Conservation (phyloP, 2,329 filamentous ascomycete species). For the Periconia sp. region DNA sequence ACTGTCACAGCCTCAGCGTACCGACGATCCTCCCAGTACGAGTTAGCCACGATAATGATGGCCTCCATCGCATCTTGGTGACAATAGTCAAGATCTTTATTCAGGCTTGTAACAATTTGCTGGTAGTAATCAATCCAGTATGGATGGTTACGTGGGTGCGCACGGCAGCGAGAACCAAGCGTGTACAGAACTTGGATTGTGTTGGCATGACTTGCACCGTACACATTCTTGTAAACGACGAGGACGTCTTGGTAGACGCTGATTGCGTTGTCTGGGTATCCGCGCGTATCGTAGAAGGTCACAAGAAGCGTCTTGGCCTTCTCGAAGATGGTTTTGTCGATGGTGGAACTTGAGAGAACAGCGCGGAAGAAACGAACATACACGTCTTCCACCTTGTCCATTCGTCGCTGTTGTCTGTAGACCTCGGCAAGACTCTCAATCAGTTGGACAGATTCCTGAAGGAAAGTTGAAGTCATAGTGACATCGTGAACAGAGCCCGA, state of each 20-base stretch:
- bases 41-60: slow-evolving; percentile 44
- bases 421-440: slow-evolving; percentile 51
- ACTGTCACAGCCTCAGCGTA: slow-evolving; percentile 46
- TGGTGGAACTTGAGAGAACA: slow-evolving; percentile 30
- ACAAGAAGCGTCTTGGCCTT: slow-evolving; percentile 38
- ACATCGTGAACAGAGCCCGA: slow-evolving; percentile 49
- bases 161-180: slow-evolving; percentile 43
- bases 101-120: slow-evolving; percentile 48
- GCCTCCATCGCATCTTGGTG: slow-evolving; percentile 46
- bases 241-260: slow-evolving; percentile 41
- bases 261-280: slow-evolving; percentile 41
- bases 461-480: slow-evolving; percentile 44
- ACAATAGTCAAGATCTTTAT: slow-evolving; percentile 42
- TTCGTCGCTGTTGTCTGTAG: slow-evolving; percentile 43
- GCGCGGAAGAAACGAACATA: slow-evolving; percentile 44
- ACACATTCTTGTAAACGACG: slow-evolving; percentile 32
- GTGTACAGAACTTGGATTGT: slow-evolving; percentile 53
- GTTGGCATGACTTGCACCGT: slow-evolving; percentile 44
- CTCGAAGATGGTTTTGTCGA: slow-evolving; percentile 36
- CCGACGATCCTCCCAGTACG: slow-evolving; percentile 50
- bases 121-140: slow-evolving; percentile 52
- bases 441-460: slow-evolving; percentile 51
- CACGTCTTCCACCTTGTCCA: slow-evolving; percentile 43
- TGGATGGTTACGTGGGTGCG: slow-evolving; percentile 45
- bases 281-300: slow-evolving; percentile 42